A percentile compares a stretch with the other conserved stretches of the same genome.
phyloP scores from a whole-genome alignment of 2,329 filamentous ascomycete genomes.

The Fusarium sp. region DNA sequence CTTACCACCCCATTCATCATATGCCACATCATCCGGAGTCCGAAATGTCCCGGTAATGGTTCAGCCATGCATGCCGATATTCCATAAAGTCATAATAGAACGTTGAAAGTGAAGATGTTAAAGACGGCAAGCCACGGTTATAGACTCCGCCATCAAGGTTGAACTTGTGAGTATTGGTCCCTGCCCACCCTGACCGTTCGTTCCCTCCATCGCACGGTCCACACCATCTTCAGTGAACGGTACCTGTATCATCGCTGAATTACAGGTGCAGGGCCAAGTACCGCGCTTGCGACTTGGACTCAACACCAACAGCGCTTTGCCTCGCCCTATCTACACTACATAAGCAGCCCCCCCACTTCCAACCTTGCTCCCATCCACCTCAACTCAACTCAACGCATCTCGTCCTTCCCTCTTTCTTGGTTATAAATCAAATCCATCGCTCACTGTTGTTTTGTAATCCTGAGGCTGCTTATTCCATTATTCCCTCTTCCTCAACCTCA shows the following conservation, averaged over 20 bases:
- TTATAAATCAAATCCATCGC: slow-evolving; percentile 11
- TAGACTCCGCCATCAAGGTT: neutral
- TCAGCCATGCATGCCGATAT: neutral
- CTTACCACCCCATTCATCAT: slow-evolving; percentile 3
- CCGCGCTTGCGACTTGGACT: slow-evolving; percentile 11
- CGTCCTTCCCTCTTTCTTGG: neutral
- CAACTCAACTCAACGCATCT: neutral
- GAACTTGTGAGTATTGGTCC: slow-evolving; percentile 4
- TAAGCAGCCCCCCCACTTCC: slow-evolving; percentile 28
- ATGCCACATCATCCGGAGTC: slow-evolving; percentile 19
- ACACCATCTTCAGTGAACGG: slow-evolving; percentile 2
- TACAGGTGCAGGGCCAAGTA: slow-evolving; percentile 1
- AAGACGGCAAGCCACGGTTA: slow-evolving; percentile 22
- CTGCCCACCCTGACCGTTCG: slow-evolving; percentile 34
- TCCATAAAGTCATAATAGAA: neutral
- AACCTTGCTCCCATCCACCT: slow-evolving; percentile 24
- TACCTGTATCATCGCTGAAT: neutral
- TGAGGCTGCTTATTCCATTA: neutral
- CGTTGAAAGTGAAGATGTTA: neutral
- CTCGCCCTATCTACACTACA: slow-evolving; percentile 12
- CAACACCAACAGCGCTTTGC: slow-evolving; percentile 32
- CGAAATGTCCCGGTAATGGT: slow-evolving; percentile 17
- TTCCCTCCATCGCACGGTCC: slow-evolving; percentile 31
- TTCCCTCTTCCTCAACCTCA: neutral
- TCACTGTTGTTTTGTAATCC: slow-evolving; percentile 16